Base-by-base conservation (phyloP, 805 yeast species). In the Wickerhamiella azymoides region DNA sequence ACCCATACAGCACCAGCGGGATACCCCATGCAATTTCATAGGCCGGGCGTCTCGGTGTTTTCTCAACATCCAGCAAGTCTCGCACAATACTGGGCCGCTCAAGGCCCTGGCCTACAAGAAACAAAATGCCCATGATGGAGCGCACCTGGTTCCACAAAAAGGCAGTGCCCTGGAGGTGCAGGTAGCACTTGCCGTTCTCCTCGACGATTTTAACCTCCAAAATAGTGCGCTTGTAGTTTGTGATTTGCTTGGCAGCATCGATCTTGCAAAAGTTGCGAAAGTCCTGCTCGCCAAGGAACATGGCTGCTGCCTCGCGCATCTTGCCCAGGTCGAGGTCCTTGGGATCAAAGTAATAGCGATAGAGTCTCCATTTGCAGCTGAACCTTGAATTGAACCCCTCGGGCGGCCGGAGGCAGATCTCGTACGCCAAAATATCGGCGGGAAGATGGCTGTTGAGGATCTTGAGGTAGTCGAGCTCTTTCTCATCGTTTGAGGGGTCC, bases 91-190 rank as follows among this genome's bases (percentile, higher is more conserved):
- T 56, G 0, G 85, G 80, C 0, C 59, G 47, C 60, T 92, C 98
- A 17, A 74, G 69, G 13, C 68, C 67, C 61, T 86, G 94, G 0
- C 96, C 98, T 7, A 86, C 77, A 19, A 81, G 62, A 45, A 92
- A 75, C 47, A 92, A 60, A 10, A 82, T 68, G 0, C 94, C 95
- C 66, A 86, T 75, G 92, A 92, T 92, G 54, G 94, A 86, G 48
- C 98, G 73, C 16, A 92, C 98, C 62, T 92, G 98, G 60, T 92
- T 97, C 97, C 97, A 92, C 47, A 92, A 64, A 54, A 92, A 92
- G 8, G 97, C 98, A 1, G 83, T 69, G 0, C 98, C 98, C 50
- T 73, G 70, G 45, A 92, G 65, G 58, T 85, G 86, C 60, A 89
- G 77, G 47, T 78, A 79, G 56, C 69, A 82, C 46, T 74, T 68